These are phyloP conservation scores for Collybiopsis luxurians DNA, from an alignment of 768 basidiomycete genomes.

Conservation along the genomic window DNA sequence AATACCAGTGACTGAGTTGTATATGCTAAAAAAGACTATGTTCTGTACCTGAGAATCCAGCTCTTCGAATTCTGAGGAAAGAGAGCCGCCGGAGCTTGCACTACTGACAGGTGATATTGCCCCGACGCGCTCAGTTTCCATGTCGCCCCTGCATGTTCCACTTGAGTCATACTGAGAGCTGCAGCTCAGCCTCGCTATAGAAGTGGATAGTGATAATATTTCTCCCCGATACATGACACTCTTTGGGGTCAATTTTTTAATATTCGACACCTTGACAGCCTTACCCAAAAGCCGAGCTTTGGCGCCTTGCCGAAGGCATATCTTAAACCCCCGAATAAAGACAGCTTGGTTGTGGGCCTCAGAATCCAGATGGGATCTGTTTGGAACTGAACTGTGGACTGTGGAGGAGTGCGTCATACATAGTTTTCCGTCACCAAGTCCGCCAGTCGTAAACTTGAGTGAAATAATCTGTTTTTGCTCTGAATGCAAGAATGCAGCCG, in stretches of 20 bases:
- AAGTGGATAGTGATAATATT: background rate
- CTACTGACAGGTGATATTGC: background rate
- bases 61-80: too few species aligned
- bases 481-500: constrained; percentile 15
- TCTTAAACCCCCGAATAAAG: background rate
- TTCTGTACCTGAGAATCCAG: too few species aligned
- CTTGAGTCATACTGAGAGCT: background rate
- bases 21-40: too few species aligned
- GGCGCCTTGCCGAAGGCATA: background rate
- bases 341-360: background rate
- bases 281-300: background rate
- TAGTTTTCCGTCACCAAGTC: background rate
- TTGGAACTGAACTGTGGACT: background rate
- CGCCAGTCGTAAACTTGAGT: background rate
- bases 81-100: too few species aligned
- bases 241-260: too few species aligned
- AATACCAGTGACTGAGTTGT: background rate
- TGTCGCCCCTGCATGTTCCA: background rate
- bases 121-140: background rate
- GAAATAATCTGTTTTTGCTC: background rate
- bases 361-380: background rate
- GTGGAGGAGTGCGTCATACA: background rate
- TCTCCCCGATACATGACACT: background rate
- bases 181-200: background rate
- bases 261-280: background rate